These are phyloP conservation scores for Rhizopogon vesiculosus DNA, from an alignment of 768 basidiomycete species.

Conservation along the genomic window DNA sequence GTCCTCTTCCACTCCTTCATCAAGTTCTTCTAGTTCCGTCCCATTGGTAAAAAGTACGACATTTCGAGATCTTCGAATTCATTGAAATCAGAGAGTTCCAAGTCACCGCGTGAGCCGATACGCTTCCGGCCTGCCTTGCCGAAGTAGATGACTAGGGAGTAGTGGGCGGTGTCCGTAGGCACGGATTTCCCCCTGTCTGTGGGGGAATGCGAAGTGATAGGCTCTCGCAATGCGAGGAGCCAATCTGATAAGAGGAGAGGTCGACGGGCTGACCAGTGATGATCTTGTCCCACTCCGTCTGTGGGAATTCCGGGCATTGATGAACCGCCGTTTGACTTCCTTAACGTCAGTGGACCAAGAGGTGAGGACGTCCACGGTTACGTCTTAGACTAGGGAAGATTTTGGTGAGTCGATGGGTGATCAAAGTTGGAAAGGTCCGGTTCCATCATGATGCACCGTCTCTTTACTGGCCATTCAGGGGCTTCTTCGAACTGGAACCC, in stretches of 20 bases:
- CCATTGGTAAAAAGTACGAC: not conserved
- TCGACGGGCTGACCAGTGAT: conserved; percentile 10
- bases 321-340: not conserved
- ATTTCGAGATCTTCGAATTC: conserved; percentile 1
- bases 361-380: not conserved
- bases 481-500: not conserved
- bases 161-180: conserved; percentile 12
- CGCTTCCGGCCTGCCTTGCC: conserved; percentile 25
- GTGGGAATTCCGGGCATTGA: conserved; percentile 17
- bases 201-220: conserved; percentile 19
- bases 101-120: conserved; percentile 11
- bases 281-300: conserved; percentile 19
- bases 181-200: conserved; percentile 20
- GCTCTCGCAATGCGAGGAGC: conserved; percentile 18
- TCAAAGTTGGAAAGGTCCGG: not conserved
- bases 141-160: conserved; percentile 22
- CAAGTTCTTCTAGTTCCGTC: not conserved
- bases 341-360: not conserved
- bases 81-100: conserved; percentile 16
- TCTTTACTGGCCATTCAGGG: not conserved
- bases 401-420: not conserved
- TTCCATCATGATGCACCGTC: not conserved
- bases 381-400: not conserved
- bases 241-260: conserved; percentile 17
- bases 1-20: not conserved